Base-by-base conservation (phyloP, 2,329 filamentous ascomycete genomes). In the Mollisia scopiformis region DNA sequence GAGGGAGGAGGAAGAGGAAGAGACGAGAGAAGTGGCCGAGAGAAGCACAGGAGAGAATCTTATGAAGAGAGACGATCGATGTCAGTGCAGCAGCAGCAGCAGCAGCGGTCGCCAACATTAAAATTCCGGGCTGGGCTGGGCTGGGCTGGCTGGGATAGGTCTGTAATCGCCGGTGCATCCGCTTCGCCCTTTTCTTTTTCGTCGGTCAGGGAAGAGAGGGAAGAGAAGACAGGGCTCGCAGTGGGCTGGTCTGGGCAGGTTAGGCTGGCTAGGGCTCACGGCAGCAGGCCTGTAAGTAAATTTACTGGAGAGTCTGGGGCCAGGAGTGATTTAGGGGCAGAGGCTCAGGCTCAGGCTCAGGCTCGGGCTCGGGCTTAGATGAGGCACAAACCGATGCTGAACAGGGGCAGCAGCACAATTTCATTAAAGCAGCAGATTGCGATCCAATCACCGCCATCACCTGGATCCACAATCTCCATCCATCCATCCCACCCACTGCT, bases 121-220 rank as follows among this genome's bases (percentile, higher is more conserved):
- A 35, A 10, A 8, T 11, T 35, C 19, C 19, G 27, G 21, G 16
- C 16, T 27, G 28, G 30, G 14, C 16, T 27, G 1, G 19, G 14
- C 19, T 47, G 6, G 23, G 28, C 11, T 6, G 31, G 31, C 31
- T 35, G 31, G 31, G 31, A 14, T 10, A 13, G 10, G 31, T 54
- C 25, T 54, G 41, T 51, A 55, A 56, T 60, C 58, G 58, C 58
- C 58, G 58, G 58, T 56, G 33, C 46, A 60, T 60, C 58, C 58
- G 58, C 58, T 47, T 27, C 43, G 23, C 43, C 25, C 43, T 47
- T 28, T 46, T 28, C 3, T 27, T 47, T 47, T 47, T 14, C 43
- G 43, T 21, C 10, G 11, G 14, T 7, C 14, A 39, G 37, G 6
- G 10, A n/a, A n/a, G 37, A 6, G 37, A 7, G 21, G 16, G 37